A percentile compares a stretch with the other conserved stretches of the same genome.
These are phyloP conservation scores for Diospyros lotus DNA, from an alignment of 148 eudicot species.

Conservation along the genomic window DNA sequence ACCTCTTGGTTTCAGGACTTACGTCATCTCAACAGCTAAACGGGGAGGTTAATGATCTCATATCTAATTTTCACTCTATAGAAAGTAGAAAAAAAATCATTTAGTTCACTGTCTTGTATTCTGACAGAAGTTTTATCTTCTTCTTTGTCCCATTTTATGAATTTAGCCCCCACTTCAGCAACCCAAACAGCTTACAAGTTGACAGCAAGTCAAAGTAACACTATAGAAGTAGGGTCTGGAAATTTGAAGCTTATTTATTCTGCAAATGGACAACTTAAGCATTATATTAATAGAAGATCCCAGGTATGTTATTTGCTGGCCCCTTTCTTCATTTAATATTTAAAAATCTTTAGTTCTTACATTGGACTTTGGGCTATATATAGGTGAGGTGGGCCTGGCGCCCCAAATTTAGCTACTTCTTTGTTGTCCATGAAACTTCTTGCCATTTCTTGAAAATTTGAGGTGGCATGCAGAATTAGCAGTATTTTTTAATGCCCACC, in stretches of 20 bases:
- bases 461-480: neutral
- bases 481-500: neutral
- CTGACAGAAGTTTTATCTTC: slow-evolving; percentile 2
- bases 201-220: slow-evolving; percentile 27
- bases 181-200: slow-evolving; percentile 23
- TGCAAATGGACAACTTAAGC: slow-evolving; percentile 40
- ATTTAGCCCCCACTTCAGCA: slow-evolving; percentile 43
- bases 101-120: neutral
- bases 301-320: slow-evolving; percentile 35
- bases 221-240: slow-evolving; percentile 74
- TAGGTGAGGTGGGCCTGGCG: neutral
- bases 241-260: slow-evolving; percentile 71
- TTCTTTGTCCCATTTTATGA: slow-evolving; percentile 9
- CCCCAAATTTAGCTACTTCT: neutral
- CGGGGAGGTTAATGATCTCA: slow-evolving; percentile 41
- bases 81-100: neutral
- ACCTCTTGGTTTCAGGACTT: slow-evolving; percentile 88
- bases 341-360: neutral
- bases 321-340: neutral
- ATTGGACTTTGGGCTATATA: neutral
- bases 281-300: slow-evolving; percentile 54
- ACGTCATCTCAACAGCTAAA: slow-evolving; percentile 45
- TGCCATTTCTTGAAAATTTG: neutral
- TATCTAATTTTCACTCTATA: slow-evolving; percentile 2
- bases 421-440: neutral